Evolutionary conservation across 2,329 filamentous ascomycete species (phyloP).

Genomic region (Alternaria incomplexa): DNA sequence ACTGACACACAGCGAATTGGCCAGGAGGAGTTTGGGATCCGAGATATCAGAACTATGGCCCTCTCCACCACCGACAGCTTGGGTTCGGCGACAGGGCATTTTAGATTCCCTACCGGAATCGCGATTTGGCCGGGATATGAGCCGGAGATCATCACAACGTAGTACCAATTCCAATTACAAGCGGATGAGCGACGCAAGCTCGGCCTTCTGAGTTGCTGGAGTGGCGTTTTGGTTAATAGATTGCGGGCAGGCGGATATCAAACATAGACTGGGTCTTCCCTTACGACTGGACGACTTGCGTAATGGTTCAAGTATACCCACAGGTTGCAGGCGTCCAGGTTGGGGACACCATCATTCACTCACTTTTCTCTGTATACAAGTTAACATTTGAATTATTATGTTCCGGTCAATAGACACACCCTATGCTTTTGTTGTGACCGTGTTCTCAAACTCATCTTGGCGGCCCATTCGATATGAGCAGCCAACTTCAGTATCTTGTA

Average conservation of each 20-base stretch:
- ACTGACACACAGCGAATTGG: slow-evolving; percentile 35
- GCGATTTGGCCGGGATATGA: slow-evolving; percentile 7
- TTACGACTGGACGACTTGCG: slow-evolving; percentile 7
- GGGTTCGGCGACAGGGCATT: slow-evolving; percentile 10
- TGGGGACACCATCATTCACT: slow-evolving; percentile 12
- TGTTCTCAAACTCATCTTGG: neutral
- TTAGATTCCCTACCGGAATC: neutral
- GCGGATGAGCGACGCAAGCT: neutral
- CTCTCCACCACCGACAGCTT: slow-evolving; percentile 19
- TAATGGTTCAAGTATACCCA: slow-evolving; percentile 27
- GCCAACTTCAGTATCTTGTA: neutral
- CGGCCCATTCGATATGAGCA: neutral
- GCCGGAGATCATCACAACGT: neutral
- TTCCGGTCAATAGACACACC: slow-evolving; percentile 27
- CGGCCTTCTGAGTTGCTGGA: neutral
- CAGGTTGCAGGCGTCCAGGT: slow-evolving; percentile 12
- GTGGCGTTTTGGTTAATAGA: neutral
- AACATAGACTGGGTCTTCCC: neutral
- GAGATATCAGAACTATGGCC: slow-evolving; percentile 26
- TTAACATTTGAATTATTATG: slow-evolving; percentile 29
- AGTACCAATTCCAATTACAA: neutral
- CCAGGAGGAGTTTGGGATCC: slow-evolving; percentile 23
- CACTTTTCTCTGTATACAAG: slow-evolving; percentile 33
- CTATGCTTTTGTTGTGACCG: slow-evolving; percentile 6
- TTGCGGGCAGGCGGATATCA: neutral